Percentiles rank a stretch among this genome's conserved stretches.
These are phyloP conservation scores for Xylaria sp. DNA, from an alignment of 2,329 filamentous ascomycete species.

Conservation along the genomic window DNA sequence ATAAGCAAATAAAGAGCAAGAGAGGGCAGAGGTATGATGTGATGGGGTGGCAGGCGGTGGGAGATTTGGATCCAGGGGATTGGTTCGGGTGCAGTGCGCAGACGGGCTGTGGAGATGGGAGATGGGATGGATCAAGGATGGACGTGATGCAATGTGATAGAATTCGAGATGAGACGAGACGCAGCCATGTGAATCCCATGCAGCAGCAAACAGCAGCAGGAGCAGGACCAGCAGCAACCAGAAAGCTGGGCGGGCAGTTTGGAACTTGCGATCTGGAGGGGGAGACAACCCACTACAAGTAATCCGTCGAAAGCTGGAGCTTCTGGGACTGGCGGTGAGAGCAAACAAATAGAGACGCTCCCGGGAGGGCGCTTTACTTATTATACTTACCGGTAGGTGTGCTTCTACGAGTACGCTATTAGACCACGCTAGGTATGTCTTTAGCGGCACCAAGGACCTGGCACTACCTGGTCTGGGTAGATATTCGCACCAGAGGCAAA, in stretches of 20 bases:
- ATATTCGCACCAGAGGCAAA: neutral
- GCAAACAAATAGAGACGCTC: too few species aligned
- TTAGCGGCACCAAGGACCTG: neutral
- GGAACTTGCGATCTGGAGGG: slow-evolving; percentile 17
- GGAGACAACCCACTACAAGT: neutral
- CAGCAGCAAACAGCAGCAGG: slow-evolving; percentile 2
- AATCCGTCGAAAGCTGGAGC: neutral
- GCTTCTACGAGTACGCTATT: neutral
- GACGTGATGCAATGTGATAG: slow-evolving; percentile 14
- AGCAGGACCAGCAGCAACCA: neutral
- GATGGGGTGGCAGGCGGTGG: slow-evolving; percentile 16
- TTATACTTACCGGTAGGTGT: too few species aligned
- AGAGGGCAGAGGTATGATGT: slow-evolving; percentile 14
- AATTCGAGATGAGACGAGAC: slow-evolving; percentile 11
- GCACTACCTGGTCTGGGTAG: neutral
- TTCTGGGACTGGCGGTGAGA: slow-evolving; percentile 23
- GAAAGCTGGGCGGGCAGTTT: neutral
- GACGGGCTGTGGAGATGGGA: slow-evolving; percentile 18
- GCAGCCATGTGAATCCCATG: slow-evolving; percentile 20
- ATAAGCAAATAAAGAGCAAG: slow-evolving; percentile 6
- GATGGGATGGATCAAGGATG: slow-evolving; percentile 8
- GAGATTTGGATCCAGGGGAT: slow-evolving; percentile 20
- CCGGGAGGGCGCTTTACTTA: too few species aligned
- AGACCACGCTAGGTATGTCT: neutral
- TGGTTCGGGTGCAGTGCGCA: slow-evolving; percentile 19